Conservation (phyloP, 306 rosid species). For the Boehmeria nivea region DNA sequence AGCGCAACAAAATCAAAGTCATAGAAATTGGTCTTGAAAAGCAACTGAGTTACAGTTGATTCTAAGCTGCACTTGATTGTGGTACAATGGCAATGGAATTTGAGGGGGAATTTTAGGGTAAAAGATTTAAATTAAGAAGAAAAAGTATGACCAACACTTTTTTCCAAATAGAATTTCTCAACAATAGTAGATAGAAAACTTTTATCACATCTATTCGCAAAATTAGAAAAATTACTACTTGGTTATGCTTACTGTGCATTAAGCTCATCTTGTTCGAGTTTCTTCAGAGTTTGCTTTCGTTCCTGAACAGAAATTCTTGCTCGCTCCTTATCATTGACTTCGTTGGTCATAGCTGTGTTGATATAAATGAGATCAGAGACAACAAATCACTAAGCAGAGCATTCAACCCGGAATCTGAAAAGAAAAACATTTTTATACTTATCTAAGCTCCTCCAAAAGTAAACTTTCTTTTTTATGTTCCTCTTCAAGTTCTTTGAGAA, state of each 20-base stretch:
- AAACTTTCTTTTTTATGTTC: conserved; percentile 43
- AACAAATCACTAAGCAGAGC: conserved; percentile 19
- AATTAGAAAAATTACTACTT: neutral
- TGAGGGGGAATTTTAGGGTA: too few relatives aligned
- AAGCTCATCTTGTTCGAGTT: conserved; percentile 49
- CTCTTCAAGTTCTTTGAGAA: conserved; percentile 59
- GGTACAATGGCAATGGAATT: too few relatives aligned
- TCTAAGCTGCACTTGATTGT: too few relatives aligned
- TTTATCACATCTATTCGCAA: neutral
- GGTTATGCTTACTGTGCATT: conserved; percentile 52
- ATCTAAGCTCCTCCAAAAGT: conserved; percentile 78
- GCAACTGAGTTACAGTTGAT: too few relatives aligned
- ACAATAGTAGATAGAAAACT: neutral
- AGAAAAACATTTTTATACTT: conserved; percentile 45
- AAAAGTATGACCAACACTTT: neutral
- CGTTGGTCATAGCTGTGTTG: conserved; percentile 46
- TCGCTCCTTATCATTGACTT: conserved; percentile 53
- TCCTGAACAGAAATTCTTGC: conserved; percentile 41
- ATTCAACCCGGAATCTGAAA: conserved; percentile 9
- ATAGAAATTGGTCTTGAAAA: neutral
- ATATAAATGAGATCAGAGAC: conserved; percentile 18
- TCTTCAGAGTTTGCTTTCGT: conserved; percentile 41
- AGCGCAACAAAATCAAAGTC: neutral
- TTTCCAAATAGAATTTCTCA: neutral
- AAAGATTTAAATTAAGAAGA: neutral